Evolutionary conservation across 257 asterid species (phyloP).

Genomic region (Scutellaria baicalensis): DNA sequence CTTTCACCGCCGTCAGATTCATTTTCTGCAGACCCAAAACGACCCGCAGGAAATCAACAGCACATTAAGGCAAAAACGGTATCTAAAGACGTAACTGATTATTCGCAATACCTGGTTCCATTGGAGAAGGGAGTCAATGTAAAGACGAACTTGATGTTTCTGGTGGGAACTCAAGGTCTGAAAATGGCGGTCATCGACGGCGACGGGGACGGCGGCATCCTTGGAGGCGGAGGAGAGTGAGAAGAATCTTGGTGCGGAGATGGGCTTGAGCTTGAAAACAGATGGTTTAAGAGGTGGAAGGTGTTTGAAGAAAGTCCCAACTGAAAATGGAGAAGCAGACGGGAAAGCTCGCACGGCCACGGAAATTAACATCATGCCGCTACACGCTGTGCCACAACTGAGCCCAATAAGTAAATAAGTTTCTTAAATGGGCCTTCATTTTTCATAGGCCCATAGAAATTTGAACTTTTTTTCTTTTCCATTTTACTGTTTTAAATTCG

Average conservation of each 20-base stretch:
- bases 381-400: background rate
- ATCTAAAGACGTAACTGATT: background rate
- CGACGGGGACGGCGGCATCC: constrained; percentile 8
- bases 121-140: constrained; percentile 63
- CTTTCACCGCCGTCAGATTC: constrained; percentile 86
- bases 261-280: constrained; percentile 13
- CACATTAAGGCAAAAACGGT: no score
- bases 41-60: no score
- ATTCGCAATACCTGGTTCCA: constrained; percentile 81
- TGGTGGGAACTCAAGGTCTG: constrained; percentile 44
- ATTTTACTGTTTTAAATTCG: no score
- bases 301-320: constrained; percentile 65
- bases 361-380: constrained; percentile 38
- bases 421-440: background rate
- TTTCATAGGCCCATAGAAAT: background rate
- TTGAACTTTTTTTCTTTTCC: no score
- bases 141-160: constrained; percentile 51
- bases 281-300: constrained; percentile 23
- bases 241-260: constrained; percentile 4
- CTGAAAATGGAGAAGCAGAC: constrained; percentile 17
- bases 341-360: constrained; percentile 6
- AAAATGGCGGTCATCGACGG: constrained; percentile 29
- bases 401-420: background rate
- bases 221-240: constrained; percentile 16
- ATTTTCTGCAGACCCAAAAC: constrained; percentile 48